Base-by-base conservation (phyloP, 2,329 filamentous ascomycete species). In the Apiospora phragmitis region DNA sequence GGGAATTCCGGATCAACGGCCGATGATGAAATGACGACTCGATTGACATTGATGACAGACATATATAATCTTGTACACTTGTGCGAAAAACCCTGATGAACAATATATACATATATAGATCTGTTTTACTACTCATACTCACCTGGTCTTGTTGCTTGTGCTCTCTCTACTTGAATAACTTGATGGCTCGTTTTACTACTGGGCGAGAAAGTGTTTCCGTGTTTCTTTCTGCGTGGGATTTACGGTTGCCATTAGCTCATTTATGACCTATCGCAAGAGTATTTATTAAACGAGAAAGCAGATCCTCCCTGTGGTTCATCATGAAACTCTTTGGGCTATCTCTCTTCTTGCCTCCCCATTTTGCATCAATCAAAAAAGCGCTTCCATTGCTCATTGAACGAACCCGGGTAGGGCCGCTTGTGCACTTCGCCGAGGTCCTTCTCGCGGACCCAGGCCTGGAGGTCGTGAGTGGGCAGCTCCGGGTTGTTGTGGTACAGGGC, bases 381-480 rank as follows among this genome's bases (percentile, higher is more conserved):
- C 32, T 7, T n/a, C 55, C 55, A 62, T 11, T 12, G 32, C 55
- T 38, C 55, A 12, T 12, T 9, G 18, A 21, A 38, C 55, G 55
- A 62, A 4, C 55, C 55, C 32, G 55, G 55, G 32, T 62, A 62
- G 4, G 32, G 7, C 29, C 32, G 32, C 18, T 5, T 38, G 9
- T 62, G 55, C 32, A 62, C 24, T 35, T 72, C 49, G 1, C 75
- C 76, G 1, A 70, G 68, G 47, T 75, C 43, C 4, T 73, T 69
- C 21, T 72, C 29, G 14, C 65, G 65, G 18, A 75, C 77, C 77
- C 77, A 79, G 11, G 69, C 38, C 21, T 68, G 68, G 6, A 78
- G 68, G 7, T 76, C 74, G 2, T 66, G 51, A 32, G 43, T 71
- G 14, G 69, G 42, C 29, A 38, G 29, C 21, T 62, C 55, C 32